Evolutionary conservation across 148 eudicot species (phyloP).

Genomic region (Vaccinium darrowii): DNA sequence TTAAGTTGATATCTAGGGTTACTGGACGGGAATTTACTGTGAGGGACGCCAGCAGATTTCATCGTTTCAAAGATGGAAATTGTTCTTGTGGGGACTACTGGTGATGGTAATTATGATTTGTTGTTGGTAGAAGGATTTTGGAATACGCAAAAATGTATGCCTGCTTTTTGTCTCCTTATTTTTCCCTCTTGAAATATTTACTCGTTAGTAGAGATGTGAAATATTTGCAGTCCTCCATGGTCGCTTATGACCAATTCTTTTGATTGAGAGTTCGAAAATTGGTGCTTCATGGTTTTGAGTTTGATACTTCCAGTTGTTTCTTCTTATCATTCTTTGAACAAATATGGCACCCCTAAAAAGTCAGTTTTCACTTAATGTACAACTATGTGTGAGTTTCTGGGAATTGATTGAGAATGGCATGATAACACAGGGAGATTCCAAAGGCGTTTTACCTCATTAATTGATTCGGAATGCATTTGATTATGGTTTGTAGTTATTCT

Average conservation of each 20-base stretch:
- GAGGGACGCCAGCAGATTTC: conserved; percentile 76
- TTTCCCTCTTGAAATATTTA: neutral
- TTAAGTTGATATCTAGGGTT: conserved; percentile 56
- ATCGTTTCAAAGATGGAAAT: conserved; percentile 56
- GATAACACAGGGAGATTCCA: neutral
- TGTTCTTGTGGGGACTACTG: conserved; percentile 95
- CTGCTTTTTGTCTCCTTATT: neutral
- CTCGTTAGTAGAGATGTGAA: neutral
- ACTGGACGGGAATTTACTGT: conserved; percentile 48
- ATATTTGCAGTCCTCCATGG: neutral
- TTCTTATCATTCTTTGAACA: neutral
- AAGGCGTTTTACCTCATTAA: neutral
- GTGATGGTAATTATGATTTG: conserved; percentile 27
- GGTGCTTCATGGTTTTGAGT: neutral
- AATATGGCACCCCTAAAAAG: neutral
- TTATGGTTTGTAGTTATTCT: neutral
- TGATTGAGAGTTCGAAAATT: neutral
- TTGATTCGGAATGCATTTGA: neutral
- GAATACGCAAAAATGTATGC: neutral
- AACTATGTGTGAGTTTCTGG: neutral
- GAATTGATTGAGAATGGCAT: neutral
- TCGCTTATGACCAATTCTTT: neutral
- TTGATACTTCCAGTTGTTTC: neutral
- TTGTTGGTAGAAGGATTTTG: neutral
- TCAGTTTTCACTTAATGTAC: neutral